A percentile compares a stretch with the other conserved stretches of the same genome.
Conservation (phyloP, 1,284 basidiomycete species). For the Rhodofomes roseus region DNA sequence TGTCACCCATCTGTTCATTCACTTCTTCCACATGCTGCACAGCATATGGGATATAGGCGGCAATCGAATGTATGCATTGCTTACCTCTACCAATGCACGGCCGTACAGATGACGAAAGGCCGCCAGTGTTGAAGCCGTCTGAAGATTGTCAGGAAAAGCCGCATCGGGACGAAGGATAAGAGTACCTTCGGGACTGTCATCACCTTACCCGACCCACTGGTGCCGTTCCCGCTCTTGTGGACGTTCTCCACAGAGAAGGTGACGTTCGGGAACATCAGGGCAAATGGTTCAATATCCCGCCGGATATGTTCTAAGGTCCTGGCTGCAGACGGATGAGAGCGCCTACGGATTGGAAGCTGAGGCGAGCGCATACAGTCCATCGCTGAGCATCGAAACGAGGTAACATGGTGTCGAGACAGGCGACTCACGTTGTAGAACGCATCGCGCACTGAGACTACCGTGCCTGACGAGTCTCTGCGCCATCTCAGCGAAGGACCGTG, state of each 20-base stretch:
- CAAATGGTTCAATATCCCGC: constrained; percentile 67
- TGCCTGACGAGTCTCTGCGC: constrained; percentile 69
- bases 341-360: constrained; percentile 74
- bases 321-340: constrained; percentile 54
- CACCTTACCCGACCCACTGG: constrained; percentile 38
- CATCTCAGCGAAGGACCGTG: constrained; percentile 68
- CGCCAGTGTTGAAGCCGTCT: constrained; percentile 62
- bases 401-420: no score
- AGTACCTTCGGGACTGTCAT: constrained; percentile 63
- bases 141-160: background rate
- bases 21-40: constrained; percentile 66
- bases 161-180: background rate
- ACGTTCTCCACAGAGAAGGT: constrained; percentile 67
- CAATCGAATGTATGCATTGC: constrained; percentile 12
- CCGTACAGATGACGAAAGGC: constrained; percentile 70
- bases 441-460: constrained; percentile 78
- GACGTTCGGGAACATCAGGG: constrained; percentile 68
- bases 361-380: background rate
- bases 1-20: constrained; percentile 41
- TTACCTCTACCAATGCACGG: constrained; percentile 60
- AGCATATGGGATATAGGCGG: background rate
- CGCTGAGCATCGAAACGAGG: background rate
- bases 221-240: constrained; percentile 31
- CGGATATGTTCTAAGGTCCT: constrained; percentile 64
- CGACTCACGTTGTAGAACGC: constrained; percentile 77